Conservation (phyloP, 1,284 basidiomycete species). For the Lentinus polychrous region DNA sequence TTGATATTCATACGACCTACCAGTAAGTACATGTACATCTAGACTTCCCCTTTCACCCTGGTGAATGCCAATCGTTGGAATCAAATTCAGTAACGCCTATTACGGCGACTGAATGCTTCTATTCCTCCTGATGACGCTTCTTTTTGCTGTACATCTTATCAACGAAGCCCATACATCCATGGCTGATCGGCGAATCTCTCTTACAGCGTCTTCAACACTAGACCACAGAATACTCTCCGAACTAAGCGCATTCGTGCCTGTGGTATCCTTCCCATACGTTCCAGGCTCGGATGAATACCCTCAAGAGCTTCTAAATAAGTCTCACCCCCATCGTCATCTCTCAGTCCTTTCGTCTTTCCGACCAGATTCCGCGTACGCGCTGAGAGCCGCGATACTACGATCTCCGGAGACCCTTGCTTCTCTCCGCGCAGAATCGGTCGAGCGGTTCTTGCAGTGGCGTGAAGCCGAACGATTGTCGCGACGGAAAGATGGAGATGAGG, state of each 20-base stretch:
- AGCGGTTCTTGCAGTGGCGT: conserved; percentile 65
- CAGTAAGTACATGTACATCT: background rate
- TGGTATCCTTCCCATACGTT: conserved; percentile 41
- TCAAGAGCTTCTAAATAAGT: conserved; percentile 6
- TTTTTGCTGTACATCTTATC: background rate
- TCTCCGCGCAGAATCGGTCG: conserved; percentile 55
- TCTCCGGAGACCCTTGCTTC: conserved; percentile 48
- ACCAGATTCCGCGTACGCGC: conserved; percentile 29
- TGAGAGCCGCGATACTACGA: conserved; percentile 55
- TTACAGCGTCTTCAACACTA: conserved; percentile 24
- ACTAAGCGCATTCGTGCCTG: conserved; percentile 49
- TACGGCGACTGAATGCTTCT: background rate
- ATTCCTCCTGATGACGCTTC: background rate
- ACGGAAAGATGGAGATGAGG: too few species aligned
- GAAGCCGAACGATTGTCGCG: conserved; percentile 49
- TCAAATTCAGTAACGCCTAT: background rate
- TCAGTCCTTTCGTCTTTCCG: conserved; percentile 1
- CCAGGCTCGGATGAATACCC: conserved; percentile 1
- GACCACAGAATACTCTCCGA: conserved; percentile 44
- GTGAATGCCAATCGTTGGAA: background rate
- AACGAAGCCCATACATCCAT: background rate
- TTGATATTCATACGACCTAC: conserved; percentile 36
- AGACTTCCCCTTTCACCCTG: background rate
- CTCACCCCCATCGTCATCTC: conserved; percentile 17
- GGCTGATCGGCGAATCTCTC: background rate